Evolutionary conservation across 73 alveolate species (phyloP).

Genomic region (Paramecium primaurelia): DNA sequence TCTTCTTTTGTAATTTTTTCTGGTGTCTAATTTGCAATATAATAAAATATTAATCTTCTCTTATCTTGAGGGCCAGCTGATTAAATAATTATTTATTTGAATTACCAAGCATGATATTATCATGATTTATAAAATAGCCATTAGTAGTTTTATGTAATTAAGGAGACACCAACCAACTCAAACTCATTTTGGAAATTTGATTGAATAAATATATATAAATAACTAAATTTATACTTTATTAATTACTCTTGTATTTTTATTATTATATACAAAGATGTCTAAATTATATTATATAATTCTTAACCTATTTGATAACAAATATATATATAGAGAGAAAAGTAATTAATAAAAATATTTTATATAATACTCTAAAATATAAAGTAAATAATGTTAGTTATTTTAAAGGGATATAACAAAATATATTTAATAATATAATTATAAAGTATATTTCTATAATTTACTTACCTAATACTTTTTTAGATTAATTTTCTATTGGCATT

Average conservation of each 20-base stretch:
- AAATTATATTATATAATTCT: too few relatives aligned
- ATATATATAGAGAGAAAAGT: too few relatives aligned
- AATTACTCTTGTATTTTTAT: not conserved
- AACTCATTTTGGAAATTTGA: not conserved
- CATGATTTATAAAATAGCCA: slow-evolving; percentile 60
- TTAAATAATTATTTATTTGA: not conserved
- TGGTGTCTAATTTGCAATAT: slow-evolving; percentile 47
- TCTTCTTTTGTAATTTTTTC: slow-evolving; percentile 38
- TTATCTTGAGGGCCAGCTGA: slow-evolving; percentile 47
- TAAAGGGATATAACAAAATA: too few relatives aligned
- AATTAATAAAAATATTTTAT: too few relatives aligned
- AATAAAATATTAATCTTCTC: slow-evolving; percentile 48
- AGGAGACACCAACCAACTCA: slow-evolving; percentile 29
- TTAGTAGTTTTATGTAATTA: slow-evolving; percentile 45
- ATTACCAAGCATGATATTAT: slow-evolving; percentile 56
- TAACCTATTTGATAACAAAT: too few relatives aligned
- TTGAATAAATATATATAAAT: not conserved
- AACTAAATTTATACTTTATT: not conserved
- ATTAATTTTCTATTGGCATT: too few relatives aligned
- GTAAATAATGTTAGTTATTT: too few relatives aligned
- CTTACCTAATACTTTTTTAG: too few relatives aligned
- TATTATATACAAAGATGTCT: too few relatives aligned
- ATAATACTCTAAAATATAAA: too few relatives aligned
- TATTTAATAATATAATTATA: too few relatives aligned
- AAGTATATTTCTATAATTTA: too few relatives aligned